Percentiles rank a stretch among this genome's conserved stretches.
phyloP scores from a whole-genome alignment of 2,329 filamentous ascomycete genomes.

The Trichocomaceae sp. region DNA sequence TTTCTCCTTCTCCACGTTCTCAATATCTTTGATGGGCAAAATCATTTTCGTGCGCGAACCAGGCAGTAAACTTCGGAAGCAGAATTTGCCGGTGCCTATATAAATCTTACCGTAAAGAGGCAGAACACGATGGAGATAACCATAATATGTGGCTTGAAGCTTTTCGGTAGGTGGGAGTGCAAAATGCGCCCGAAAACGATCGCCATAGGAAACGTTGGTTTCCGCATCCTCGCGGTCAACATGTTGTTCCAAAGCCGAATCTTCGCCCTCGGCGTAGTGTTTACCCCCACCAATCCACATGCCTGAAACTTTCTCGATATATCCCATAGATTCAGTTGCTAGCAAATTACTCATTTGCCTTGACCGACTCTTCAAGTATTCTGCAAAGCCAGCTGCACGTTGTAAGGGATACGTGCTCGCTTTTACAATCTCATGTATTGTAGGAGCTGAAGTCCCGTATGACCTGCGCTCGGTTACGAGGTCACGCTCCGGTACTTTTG shows the following conservation, averaged over 20 bases:
- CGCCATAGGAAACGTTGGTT: conserved; percentile 47
- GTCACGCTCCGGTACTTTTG: conserved; percentile 18
- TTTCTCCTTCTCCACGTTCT: conserved; percentile 90
- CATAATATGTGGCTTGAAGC: conserved; percentile 83
- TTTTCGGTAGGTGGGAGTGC: conserved; percentile 76
- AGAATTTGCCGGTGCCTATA: conserved; percentile 78
- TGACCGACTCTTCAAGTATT: conserved; percentile 71
- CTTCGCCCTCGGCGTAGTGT: conserved; percentile 73
- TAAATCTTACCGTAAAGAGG: conserved; percentile 97
- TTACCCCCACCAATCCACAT: conserved; percentile 92
- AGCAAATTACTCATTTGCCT: conserved; percentile 75
- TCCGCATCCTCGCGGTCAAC: conserved; percentile 52
- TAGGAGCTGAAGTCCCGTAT: conserved; percentile 39
- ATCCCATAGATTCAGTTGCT: conserved; percentile 88
- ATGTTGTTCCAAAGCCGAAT: conserved; percentile 54
- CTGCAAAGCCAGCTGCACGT: conserved; percentile 73
- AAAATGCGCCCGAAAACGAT: conserved; percentile 82
- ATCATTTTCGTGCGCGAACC: conserved; percentile 90
- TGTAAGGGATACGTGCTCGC: conserved; percentile 71
- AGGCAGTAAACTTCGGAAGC: conserved; percentile 84
- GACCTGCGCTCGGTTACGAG: conserved; percentile 15
- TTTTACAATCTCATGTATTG: conserved; percentile 53
- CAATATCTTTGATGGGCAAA: conserved; percentile 80
- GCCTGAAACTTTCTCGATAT: conserved; percentile 91
- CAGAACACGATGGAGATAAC: conserved; percentile 80